phyloP scores from a whole-genome alignment of 2,329 filamentous ascomycete genomes.

The Cercospora sp. region DNA sequence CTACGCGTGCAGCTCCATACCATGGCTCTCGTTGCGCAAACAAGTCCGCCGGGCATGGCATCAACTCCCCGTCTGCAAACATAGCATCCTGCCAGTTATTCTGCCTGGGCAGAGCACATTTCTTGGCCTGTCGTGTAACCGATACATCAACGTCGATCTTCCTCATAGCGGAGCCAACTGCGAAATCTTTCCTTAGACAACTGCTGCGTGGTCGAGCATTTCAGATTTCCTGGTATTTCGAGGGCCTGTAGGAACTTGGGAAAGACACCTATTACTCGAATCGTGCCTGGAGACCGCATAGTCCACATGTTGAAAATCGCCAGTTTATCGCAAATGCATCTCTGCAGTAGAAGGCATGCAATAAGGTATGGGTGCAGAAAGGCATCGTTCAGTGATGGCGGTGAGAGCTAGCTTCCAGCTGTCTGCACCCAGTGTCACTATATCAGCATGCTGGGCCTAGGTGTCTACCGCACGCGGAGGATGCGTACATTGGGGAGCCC shows the following conservation, averaged over 20 bases:
- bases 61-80: neutral
- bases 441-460: neutral
- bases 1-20: neutral
- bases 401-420: neutral
- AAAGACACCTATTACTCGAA: neutral
- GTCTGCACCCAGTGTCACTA: neutral
- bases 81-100: neutral
- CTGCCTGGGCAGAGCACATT: neutral
- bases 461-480: neutral
- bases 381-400: neutral
- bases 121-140: neutral
- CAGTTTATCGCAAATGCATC: neutral
- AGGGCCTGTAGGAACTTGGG: neutral
- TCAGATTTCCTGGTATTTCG: neutral
- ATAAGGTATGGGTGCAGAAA: neutral
- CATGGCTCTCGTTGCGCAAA: neutral
- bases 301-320: neutral
- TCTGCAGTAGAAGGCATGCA: neutral
- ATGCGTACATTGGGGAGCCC: neutral
- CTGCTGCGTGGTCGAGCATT: neutral
- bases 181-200: neutral
- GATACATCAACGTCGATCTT: neutral
- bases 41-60: neutral
- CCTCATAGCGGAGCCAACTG: neutral
- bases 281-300: neutral